A percentile compares a stretch with the other conserved stretches of the same genome.
phyloP scores from a whole-genome alignment of 1,139 yeast genomes.

The Eremothecium gossypii region DNA sequence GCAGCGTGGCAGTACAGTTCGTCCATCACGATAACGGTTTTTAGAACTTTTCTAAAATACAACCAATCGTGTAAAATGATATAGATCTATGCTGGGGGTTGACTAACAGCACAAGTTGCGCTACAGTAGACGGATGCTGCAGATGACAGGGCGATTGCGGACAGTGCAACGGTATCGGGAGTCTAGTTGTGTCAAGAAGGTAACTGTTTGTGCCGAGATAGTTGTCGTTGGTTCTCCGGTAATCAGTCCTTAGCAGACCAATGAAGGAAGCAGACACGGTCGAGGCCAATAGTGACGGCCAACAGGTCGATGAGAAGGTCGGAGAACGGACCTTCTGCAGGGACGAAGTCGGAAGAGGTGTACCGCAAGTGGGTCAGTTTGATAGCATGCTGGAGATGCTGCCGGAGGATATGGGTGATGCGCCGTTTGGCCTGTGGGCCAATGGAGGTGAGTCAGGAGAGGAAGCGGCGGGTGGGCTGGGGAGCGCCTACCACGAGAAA shows the following conservation, averaged over 20 bases:
- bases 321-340: background rate
- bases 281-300: background rate
- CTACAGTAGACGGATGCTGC: no score
- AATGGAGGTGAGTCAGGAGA: background rate
- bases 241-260: background rate
- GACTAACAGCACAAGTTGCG: no score
- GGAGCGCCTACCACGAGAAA: background rate
- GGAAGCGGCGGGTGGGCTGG: background rate
- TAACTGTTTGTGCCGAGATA: background rate
- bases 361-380: conserved; percentile 10
- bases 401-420: conserved; percentile 23
- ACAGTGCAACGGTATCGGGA: background rate
- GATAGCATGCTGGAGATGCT: conserved; percentile 30
- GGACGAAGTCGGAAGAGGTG: background rate
- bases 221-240: background rate
- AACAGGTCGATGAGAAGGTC: background rate
- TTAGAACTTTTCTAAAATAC: no score
- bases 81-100: no score
- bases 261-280: background rate
- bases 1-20: no score
- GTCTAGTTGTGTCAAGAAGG: background rate
- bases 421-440: background rate
- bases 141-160: no score
- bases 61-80: no score
- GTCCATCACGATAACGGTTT: no score